Evolutionary conservation across 108 stramenopile species (phyloP), one percentile per base, ranked within the genome.

Genomic region (Cyclotella kingstonii): DNA sequence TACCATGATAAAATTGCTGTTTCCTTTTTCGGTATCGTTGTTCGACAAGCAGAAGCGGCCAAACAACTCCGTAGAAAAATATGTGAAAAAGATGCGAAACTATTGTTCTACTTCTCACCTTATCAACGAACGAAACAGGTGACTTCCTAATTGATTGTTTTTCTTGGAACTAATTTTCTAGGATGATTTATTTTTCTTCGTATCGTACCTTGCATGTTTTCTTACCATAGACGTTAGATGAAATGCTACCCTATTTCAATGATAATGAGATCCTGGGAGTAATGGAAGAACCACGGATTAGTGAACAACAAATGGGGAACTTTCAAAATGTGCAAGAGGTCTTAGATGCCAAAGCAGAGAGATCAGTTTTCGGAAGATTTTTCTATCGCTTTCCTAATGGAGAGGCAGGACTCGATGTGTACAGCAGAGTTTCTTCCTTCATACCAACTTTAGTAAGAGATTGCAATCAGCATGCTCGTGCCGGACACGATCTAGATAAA

Each of bases 231-330:
- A 79, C 78, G 15, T 39, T 79, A 27, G 63, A 79, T 36, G 70
- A 63, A 41, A 63, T 79, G n/a, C 12, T 51, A 22, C 43, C 55
- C 12, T 60, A 60, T 21, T 63, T 79, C 18, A 60, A 72, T 7
- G 73, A 77, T 51, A 60, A 66, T 47, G 71, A 60, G 29, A 60
- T 88, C 36, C 54, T 83, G 52, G 73, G 79, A 19, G 50, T 73
- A 33, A 69, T 75, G 68, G 81, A 86, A 62, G 89, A 90, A 65
- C 89, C 89, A 18, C 70, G 89, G 1, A 81, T 87, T 31, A 68
- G 76, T 15, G 89, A 91, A 69, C 89, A 86, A 49, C 84, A 91
- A 54, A 85, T 91, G 69, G 89, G 84, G 21, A 91, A 91, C 56
- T 91, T 87, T 73, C 89, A 86, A 60, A 77, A 77, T 47, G 71